Evolutionary conservation across 805 yeast species (phyloP).

Genomic region (Candida fluviatilis): DNA sequence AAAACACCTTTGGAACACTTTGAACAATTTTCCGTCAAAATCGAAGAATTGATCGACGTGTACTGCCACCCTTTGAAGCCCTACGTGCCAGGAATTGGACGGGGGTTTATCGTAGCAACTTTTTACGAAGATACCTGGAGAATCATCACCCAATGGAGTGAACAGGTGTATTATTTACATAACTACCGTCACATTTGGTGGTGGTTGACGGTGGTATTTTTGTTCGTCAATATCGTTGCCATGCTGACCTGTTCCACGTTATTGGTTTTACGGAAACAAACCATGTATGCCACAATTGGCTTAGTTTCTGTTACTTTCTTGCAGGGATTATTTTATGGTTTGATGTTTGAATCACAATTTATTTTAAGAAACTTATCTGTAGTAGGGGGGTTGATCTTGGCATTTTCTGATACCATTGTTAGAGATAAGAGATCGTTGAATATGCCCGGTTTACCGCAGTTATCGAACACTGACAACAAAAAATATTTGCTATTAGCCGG

Average conservation of each 20-base stretch:
- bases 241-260: slow-evolving; percentile 74
- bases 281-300: slow-evolving; percentile 65
- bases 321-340: slow-evolving; percentile 88
- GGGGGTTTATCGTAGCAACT: slow-evolving; percentile 89
- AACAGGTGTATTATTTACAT: slow-evolving; percentile 81
- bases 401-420: slow-evolving; percentile 80
- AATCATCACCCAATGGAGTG: slow-evolving; percentile 83
- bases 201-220: slow-evolving; percentile 70
- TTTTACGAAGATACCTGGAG: slow-evolving; percentile 86
- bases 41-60: slow-evolving; percentile 53
- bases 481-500: slow-evolving; percentile 86
- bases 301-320: slow-evolving; percentile 66
- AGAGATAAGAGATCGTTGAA: slow-evolving; percentile 63
- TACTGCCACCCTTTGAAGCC: slow-evolving; percentile 56
- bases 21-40: slow-evolving; percentile 47
- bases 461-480: slow-evolving; percentile 67
- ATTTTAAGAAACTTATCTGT: slow-evolving; percentile 84
- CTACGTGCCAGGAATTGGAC: slow-evolving; percentile 81
- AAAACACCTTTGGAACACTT: slow-evolving; percentile 34
- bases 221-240: slow-evolving; percentile 55
- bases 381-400: slow-evolving; percentile 87
- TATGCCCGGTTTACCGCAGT: slow-evolving; percentile 74
- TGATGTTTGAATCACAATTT: slow-evolving; percentile 75
- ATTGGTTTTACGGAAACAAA: slow-evolving; percentile 64
- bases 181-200: slow-evolving; percentile 76